Conservation (phyloP, 2,329 filamentous ascomycete genomes). For the Teratosphaeria pseudoeucalypti region DNA sequence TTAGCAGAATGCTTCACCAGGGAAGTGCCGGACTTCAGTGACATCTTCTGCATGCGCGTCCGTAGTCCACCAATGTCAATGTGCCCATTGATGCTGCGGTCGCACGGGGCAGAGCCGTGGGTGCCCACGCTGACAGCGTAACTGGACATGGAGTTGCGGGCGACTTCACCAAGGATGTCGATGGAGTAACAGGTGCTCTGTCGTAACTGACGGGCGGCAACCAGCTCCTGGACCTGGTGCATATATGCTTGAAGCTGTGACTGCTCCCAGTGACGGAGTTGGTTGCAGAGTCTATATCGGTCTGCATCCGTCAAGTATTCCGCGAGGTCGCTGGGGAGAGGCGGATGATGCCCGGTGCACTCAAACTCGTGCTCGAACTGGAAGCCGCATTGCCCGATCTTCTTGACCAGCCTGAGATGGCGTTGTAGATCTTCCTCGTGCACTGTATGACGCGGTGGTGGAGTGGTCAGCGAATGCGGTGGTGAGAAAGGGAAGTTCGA, state of each 20-base stretch:
- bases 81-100: conserved; percentile 3
- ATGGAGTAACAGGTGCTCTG: conserved; percentile 16
- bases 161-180: conserved; percentile 9
- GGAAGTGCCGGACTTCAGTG: conserved; percentile 9
- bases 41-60: conserved; percentile 14
- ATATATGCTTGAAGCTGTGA: conserved; percentile 18
- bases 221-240: conserved; percentile 13
- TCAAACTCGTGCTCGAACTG: conserved; percentile 12
- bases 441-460: not conserved
- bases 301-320: conserved; percentile 13
- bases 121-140: conserved; percentile 17
- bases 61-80: conserved; percentile 17
- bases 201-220: conserved; percentile 7
- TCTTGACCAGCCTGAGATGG: conserved; percentile 11
- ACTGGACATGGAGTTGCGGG: conserved; percentile 11
- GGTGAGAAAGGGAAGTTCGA: not conserved
- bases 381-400: conserved; percentile 17
- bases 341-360: conserved; percentile 20
- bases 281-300: conserved; percentile 12
- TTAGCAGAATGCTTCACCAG: conserved; percentile 1
- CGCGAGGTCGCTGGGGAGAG: conserved; percentile 1
- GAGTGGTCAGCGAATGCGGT: not conserved
- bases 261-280: conserved; percentile 19
- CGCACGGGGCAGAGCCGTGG: conserved; percentile 18
- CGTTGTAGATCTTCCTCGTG: conserved; percentile 15